Conservation (phyloP, 352 stramenopile genomes). For the Phytophthora sp. region DNA sequence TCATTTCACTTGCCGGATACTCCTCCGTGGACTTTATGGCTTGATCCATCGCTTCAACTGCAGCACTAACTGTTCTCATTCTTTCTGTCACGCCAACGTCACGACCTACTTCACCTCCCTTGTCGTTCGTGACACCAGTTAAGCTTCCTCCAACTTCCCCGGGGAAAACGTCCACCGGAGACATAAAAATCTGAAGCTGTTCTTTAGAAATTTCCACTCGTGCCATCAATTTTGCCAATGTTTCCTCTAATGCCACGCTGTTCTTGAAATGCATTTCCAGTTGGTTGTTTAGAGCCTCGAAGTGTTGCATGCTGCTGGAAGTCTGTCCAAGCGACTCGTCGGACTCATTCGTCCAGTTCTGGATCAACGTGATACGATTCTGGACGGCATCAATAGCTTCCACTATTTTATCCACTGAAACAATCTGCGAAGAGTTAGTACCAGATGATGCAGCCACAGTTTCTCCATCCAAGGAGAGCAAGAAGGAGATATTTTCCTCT, state of each 20-base stretch:
- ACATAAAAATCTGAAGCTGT: constrained; percentile 58
- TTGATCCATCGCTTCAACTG: constrained; percentile 50
- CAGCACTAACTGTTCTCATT: constrained; percentile 46
- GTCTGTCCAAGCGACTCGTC: constrained; percentile 63
- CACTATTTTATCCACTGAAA: constrained; percentile 67
- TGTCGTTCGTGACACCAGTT: constrained; percentile 8
- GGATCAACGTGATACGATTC: constrained; percentile 44
- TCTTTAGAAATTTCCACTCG: constrained; percentile 64
- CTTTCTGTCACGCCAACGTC: constrained; percentile 38
- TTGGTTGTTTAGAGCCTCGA: constrained; percentile 82
- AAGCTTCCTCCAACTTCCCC: constrained; percentile 36
- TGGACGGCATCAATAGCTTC: constrained; percentile 60
- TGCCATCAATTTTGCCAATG: constrained; percentile 53
- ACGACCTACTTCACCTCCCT: not conserved
- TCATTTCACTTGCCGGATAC: constrained; percentile 74
- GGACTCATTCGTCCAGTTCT: constrained; percentile 71
- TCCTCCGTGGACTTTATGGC: constrained; percentile 63
- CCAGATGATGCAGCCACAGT: constrained; percentile 2
- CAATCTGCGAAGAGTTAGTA: constrained; percentile 8
- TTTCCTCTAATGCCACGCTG: constrained; percentile 66
- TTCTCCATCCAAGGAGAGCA: constrained; percentile 68
- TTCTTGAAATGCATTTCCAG: constrained; percentile 86
- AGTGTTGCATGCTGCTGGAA: constrained; percentile 76
- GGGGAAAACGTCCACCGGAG: constrained; percentile 56
- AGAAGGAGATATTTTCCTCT: constrained; percentile 79